Evolutionary conservation across 1,139 yeast genomes (phyloP).

Genomic region (Pichia sp.): DNA sequence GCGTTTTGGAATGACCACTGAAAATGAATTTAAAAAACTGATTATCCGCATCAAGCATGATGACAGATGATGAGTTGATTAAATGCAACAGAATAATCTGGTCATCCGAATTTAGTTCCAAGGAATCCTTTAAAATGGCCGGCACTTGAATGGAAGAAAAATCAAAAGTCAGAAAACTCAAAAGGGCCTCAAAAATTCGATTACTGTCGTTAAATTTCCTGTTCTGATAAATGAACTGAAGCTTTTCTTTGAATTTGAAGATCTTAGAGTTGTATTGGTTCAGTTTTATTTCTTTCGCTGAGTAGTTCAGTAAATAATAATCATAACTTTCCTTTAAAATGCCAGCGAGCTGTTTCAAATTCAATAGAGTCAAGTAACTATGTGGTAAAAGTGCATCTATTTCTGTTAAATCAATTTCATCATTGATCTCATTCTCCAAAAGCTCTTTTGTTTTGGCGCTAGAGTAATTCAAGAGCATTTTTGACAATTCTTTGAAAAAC

Average conservation of each 20-base stretch:
- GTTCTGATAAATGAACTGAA: slow-evolving; percentile 22
- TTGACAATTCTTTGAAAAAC: slow-evolving; percentile 32
- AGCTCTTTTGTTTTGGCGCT: slow-evolving; percentile 32
- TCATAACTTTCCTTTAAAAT: slow-evolving; percentile 29
- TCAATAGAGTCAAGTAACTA: slow-evolving; percentile 29
- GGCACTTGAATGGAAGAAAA: slow-evolving; percentile 27
- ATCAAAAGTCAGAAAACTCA: slow-evolving; percentile 37
- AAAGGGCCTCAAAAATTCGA: slow-evolving; percentile 29
- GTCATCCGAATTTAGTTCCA: slow-evolving; percentile 20
- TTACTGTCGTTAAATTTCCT: slow-evolving; percentile 20
- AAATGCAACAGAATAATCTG: slow-evolving; percentile 22
- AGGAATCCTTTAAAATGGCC: slow-evolving; percentile 13
- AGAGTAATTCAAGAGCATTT: slow-evolving; percentile 21
- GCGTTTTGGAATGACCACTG: slow-evolving; percentile 3
- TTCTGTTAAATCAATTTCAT: slow-evolving; percentile 28
- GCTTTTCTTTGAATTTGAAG: slow-evolving; percentile 17
- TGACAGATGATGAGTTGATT: slow-evolving; percentile 24
- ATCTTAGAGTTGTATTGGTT: slow-evolving; percentile 8
- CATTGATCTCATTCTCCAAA: slow-evolving; percentile 26
- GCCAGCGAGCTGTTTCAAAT: slow-evolving; percentile 31
- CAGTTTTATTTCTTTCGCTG: slow-evolving; percentile 9
- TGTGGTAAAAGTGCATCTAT: slow-evolving; percentile 24
- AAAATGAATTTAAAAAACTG: slow-evolving; percentile 13
- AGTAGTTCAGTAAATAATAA: slow-evolving; percentile 19
- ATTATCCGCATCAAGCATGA: slow-evolving; percentile 13